Evolutionary conservation across 257 asterid species (phyloP), one percentile per base, ranked within the genome.

Genomic region (Dorcoceras hygrometricum): DNA sequence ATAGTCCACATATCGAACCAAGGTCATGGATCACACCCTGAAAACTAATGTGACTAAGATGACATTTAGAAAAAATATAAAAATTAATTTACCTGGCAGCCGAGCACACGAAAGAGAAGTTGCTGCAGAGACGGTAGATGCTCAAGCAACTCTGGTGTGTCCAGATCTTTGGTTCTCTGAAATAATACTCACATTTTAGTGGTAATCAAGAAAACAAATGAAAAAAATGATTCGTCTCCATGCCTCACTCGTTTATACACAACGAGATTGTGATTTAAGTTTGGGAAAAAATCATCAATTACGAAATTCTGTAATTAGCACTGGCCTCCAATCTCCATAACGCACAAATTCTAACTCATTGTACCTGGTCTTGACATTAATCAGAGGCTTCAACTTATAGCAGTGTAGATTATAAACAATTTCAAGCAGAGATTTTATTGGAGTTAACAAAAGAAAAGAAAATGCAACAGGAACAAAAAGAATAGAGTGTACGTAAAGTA

Each of bases 101-200:
- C 91, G 32, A 88, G 80, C 59, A 84, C 90, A 63, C 99, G 95
- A 77, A 80, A 82, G 14, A 90, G 89, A 66, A 94, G 90, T 60
- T 90, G 91, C 69, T 94, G 97, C 65, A 90, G 72, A 62, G 96
- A 89, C 25, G 96, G 96, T 70, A 94, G 78, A 39, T 94, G 96
- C 77, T 85, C 95, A 14, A 94, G 89, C 73, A 91, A 73, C 63
- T 88, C 90, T 1, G 85, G 85, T 11, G 97, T 87, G 79, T 88
- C 93, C 53, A 90, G 81, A 63, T 94, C 99, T 76, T 89, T 94
- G 31, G 90, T 90, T 80, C 89, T 94, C 99, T 94, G 91, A 48
- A 57, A 56, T 23, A 66, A 59, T 6, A 22, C 22, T 75, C 57
- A 59, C 65, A 78, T 50, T n/a, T 48, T 62, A 26, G 62, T 66